A percentile compares a stretch with the other conserved stretches of the same genome.
phyloP scores from a whole-genome alignment of 2,329 filamentous ascomycete species.

The Aspergillus niger region DNA sequence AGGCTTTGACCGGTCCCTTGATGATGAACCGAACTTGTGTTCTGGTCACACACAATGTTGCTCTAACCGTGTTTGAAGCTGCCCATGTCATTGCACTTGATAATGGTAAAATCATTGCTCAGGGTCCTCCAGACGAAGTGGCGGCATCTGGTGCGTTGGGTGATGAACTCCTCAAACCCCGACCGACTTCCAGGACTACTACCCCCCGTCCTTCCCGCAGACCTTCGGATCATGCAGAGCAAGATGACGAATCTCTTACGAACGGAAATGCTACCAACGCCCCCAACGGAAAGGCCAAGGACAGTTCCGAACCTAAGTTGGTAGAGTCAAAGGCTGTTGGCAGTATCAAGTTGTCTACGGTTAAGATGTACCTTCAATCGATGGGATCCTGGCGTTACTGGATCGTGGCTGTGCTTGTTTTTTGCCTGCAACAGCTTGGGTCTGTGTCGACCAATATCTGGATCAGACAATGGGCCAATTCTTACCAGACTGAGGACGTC shows the following conservation, averaged over 20 bases:
- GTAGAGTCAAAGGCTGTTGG: constrained; percentile 81
- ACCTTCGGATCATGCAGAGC: constrained; percentile 72
- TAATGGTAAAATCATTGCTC: constrained; percentile 75
- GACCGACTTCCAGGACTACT: constrained; percentile 66
- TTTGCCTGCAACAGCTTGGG: constrained; percentile 78
- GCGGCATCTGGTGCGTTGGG: constrained; percentile 86
- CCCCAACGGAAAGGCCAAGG: constrained; percentile 41
- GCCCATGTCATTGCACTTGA: constrained; percentile 82
- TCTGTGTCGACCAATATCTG: constrained; percentile 88
- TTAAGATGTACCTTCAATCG: constrained; percentile 78
- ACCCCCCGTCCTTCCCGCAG: constrained; percentile 77
- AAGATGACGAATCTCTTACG: constrained; percentile 55
- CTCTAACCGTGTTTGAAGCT: constrained; percentile 79
- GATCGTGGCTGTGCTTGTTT: constrained; percentile 72
- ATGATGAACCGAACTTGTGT: constrained; percentile 91
- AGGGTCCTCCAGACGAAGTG: constrained; percentile 76
- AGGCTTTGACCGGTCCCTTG: constrained; percentile 84
- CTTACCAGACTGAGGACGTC: constrained; percentile 63
- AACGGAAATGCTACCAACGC: constrained; percentile 45
- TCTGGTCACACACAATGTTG: constrained; percentile 90
- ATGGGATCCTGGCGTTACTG: constrained; percentile 99
- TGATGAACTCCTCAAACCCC: constrained; percentile 78
- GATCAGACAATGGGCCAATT: constrained; percentile 94
- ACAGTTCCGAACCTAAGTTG: constrained; percentile 51
- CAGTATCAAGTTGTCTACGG: constrained; percentile 83